A percentile compares a stretch with the other conserved stretches of the same genome.
phyloP scores from a whole-genome alignment of 495 filamentous ascomycete species.

The Gamarada debralockiae region DNA sequence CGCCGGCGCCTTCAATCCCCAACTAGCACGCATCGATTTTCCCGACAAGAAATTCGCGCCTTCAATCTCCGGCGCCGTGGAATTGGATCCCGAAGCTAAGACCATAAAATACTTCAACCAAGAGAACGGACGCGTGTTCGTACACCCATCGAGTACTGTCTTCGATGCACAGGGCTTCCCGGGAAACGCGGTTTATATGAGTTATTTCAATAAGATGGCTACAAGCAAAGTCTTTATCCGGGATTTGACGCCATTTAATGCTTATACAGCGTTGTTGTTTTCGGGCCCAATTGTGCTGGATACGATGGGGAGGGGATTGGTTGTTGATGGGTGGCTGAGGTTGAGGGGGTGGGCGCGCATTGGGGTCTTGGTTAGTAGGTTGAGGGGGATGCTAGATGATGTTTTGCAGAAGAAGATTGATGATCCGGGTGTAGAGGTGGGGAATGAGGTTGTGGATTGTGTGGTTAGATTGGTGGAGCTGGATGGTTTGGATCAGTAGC shows the following conservation, averaged over 20 bases:
- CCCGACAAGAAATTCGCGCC: conserved; percentile 93
- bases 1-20: conserved; percentile 87
- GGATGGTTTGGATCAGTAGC: conserved; percentile 73
- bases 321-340: conserved; percentile 91
- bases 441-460: conserved; percentile 66
- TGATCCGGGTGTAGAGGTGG: conserved; percentile 59
- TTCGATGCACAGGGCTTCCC: conserved; percentile 77
- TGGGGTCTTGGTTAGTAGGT: conserved; percentile 78
- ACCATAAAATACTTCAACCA: conserved; percentile 90
- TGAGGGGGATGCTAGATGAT: conserved; percentile 83
- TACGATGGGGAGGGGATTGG: conserved; percentile 78
- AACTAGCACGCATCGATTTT: conserved; percentile 85
- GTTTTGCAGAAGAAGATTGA: conserved; percentile 75
- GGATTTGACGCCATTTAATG: conserved; percentile 90
- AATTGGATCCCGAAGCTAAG: conserved; percentile 86
- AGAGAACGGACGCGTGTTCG: conserved; percentile 83
- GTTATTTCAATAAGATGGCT: conserved; percentile 85
- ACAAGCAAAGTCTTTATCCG: conserved; percentile 87
- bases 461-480: conserved; percentile 79
- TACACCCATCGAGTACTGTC: conserved; percentile 82
- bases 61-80: conserved; percentile 79
- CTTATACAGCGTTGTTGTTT: conserved; percentile 88
- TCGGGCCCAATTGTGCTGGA: conserved; percentile 80
- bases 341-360: conserved; percentile 93
- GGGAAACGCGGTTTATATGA: conserved; percentile 64